Percentiles rank a stretch among this genome's conserved stretches.
Evolutionary conservation across 2,329 filamentous ascomycete species (phyloP).

Genomic region (Colletotrichum liriopes): DNA sequence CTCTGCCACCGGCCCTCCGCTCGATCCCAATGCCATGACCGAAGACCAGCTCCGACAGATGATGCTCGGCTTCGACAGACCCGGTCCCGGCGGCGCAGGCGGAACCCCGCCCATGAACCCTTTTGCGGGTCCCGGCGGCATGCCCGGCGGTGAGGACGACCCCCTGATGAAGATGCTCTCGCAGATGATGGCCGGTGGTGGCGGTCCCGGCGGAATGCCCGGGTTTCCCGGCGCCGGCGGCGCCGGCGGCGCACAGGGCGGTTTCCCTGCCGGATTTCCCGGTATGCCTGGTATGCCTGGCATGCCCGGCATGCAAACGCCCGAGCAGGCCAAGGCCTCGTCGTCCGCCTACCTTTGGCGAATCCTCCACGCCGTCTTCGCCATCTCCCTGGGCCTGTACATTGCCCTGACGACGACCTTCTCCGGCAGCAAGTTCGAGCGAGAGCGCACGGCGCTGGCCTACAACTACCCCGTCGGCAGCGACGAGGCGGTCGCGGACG

Average conservation of each 20-base stretch:
- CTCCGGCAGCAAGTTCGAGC: conserved; percentile 74
- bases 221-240: conserved; percentile 24
- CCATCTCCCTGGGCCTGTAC: conserved; percentile 79
- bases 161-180: conserved; percentile 76
- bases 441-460: conserved; percentile 61
- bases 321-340: conserved; percentile 52
- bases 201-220: conserved; percentile 47
- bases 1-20: conserved; percentile 45
- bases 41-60: conserved; percentile 76
- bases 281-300: conserved; percentile 58
- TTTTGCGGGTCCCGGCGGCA: conserved; percentile 35
- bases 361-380: conserved; percentile 80
- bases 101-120: conserved; percentile 48
- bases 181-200: conserved; percentile 74
- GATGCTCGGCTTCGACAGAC: conserved; percentile 71
- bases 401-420: conserved; percentile 79
- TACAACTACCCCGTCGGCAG: conserved; percentile 48
- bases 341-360: conserved; percentile 73
- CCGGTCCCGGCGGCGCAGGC: conserved; percentile 33
- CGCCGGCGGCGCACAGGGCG: conserved; percentile 41
- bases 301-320: conserved; percentile 51
- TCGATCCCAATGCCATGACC: conserved; percentile 58
- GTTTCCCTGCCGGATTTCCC: conserved; percentile 52
- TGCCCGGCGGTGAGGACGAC: conserved; percentile 63
- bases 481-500: conserved; percentile 48